Evolutionary conservation across 1,139 yeast species (phyloP).

Genomic region (Protomyces pachydermus): DNA sequence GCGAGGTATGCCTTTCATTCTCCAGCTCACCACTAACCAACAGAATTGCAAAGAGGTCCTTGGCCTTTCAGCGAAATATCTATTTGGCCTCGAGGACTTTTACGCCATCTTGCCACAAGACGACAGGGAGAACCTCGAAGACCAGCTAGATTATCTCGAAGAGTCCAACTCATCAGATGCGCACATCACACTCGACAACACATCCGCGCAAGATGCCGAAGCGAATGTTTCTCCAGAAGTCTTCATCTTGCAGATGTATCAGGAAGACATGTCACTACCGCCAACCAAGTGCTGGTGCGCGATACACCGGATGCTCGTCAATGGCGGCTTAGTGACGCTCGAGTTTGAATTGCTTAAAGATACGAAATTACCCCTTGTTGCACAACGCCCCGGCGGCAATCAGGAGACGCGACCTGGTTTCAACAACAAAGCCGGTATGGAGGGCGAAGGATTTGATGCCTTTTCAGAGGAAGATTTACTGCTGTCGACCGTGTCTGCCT

Average conservation of each 20-base stretch:
- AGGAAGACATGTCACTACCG: constrained; percentile 1
- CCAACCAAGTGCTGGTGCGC: constrained; percentile 19
- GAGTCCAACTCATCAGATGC: constrained; percentile 24
- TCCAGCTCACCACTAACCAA: background rate
- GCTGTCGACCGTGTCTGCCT: constrained; percentile 9
- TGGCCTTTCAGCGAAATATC: constrained; percentile 14
- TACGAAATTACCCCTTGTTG: background rate
- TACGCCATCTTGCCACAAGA: constrained; percentile 1
- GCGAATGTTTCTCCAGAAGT: constrained; percentile 24
- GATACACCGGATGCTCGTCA: constrained; percentile 12
- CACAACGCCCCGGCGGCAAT: background rate
- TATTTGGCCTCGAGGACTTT: constrained; percentile 11
- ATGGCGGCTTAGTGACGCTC: constrained; percentile 8
- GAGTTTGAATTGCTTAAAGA: constrained; percentile 23
- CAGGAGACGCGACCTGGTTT: constrained; percentile 2
- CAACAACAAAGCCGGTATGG: constrained; percentile 17
- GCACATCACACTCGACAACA: constrained; percentile 15
- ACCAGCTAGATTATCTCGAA: constrained; percentile 17
- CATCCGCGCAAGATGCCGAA: constrained; percentile 15
- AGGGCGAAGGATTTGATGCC: constrained; percentile 18
- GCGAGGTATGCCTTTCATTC: constrained; percentile 7
- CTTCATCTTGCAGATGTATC: constrained; percentile 2
- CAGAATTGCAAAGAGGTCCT: constrained; percentile 16
- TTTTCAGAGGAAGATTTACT: constrained; percentile 20
- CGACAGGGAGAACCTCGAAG: constrained; percentile 1